Conservation (phyloP, 129 eudicot genomes). For the Artemisia tridentata region DNA sequence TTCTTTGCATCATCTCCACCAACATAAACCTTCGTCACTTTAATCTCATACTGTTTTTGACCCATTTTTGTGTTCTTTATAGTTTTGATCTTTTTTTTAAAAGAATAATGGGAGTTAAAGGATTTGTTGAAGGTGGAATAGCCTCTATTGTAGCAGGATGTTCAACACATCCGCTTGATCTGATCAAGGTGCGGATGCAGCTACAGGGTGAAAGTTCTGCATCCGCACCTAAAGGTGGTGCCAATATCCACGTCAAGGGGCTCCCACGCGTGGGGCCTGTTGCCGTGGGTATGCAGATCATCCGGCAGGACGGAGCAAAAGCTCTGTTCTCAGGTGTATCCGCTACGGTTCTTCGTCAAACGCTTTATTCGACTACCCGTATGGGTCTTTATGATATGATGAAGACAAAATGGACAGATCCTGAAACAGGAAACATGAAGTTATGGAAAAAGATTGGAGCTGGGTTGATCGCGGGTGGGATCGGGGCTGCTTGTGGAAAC, state of each 20-base stretch:
- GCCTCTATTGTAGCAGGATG: slow-evolving; percentile 18
- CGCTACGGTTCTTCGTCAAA: slow-evolving; percentile 83
- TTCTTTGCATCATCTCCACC: slow-evolving; percentile 4
- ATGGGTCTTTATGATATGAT: slow-evolving; percentile 76
- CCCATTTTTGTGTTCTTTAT: not conserved
- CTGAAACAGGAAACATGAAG: slow-evolving; percentile 45
- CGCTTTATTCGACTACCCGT: slow-evolving; percentile 76
- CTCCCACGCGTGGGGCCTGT: slow-evolving; percentile 15
- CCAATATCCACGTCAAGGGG: not conserved
- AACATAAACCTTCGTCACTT: slow-evolving; percentile 1
- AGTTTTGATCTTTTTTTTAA: not conserved
- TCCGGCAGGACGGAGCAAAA: slow-evolving; percentile 51
- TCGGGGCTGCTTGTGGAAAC: slow-evolving; percentile 88
- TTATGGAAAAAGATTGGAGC: slow-evolving; percentile 51
- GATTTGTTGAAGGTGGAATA: slow-evolving; percentile 18
- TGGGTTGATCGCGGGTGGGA: slow-evolving; percentile 69
- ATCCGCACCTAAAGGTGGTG: not conserved
- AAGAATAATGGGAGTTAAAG: slow-evolving; percentile 10
- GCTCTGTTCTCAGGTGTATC: slow-evolving; percentile 79
- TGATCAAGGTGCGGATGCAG: slow-evolving; percentile 20
- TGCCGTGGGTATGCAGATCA: slow-evolving; percentile 9
- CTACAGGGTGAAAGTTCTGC: not conserved
- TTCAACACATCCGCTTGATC: slow-evolving; percentile 17
- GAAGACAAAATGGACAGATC: slow-evolving; percentile 65
- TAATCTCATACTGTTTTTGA: not conserved